Conservation (phyloP, 805 yeast species). For the Zygosaccharomyces rouxii region DNA sequence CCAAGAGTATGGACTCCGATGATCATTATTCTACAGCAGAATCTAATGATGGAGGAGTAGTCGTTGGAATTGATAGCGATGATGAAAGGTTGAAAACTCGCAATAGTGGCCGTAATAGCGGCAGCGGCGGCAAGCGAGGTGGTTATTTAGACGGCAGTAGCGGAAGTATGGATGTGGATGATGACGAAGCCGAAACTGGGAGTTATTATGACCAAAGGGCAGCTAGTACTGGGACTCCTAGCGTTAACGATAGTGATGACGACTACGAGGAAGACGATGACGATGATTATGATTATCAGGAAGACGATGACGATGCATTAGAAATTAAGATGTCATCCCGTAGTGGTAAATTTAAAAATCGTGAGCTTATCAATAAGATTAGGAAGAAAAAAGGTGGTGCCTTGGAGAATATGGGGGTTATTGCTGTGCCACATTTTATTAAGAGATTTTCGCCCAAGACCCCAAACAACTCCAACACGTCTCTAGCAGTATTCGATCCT, state of each 20-base stretch:
- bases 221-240: not conserved
- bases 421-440: conserved; percentile 18
- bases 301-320: not conserved
- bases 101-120: not conserved
- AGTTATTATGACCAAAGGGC: not conserved
- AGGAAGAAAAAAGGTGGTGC: not conserved
- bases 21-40: conserved; percentile 5
- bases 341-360: not conserved
- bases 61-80: not conserved
- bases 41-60: not conserved
- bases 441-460: conserved; percentile 9
- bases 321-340: not conserved
- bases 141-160: not conserved
- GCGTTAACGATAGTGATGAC: not conserved
- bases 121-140: not conserved
- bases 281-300: not conserved
- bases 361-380: not conserved
- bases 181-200: not conserved
- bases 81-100: not conserved
- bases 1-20: conserved; percentile 1
- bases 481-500: not conserved
- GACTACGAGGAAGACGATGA: not conserved
- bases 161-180: not conserved
- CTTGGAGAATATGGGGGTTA: conserved; percentile 8
- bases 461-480: not conserved